Evolutionary conservation across 805 yeast genomes (phyloP).

Genomic region (Candida awuae): DNA sequence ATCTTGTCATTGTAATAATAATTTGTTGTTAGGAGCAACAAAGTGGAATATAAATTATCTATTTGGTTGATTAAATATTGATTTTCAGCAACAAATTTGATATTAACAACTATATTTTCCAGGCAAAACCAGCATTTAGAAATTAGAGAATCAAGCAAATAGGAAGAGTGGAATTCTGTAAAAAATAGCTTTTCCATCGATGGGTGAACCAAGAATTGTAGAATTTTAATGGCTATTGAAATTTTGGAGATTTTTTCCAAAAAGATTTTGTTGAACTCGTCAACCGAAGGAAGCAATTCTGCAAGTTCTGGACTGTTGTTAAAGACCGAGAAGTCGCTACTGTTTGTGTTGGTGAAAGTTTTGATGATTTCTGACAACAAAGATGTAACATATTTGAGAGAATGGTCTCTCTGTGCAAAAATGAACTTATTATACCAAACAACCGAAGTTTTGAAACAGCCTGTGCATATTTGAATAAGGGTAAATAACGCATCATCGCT

Average conservation of each 20-base stretch:
- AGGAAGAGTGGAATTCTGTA: conserved; percentile 16
- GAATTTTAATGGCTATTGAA: conserved; percentile 21
- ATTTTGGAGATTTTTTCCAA: conserved; percentile 19
- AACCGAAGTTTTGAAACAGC: conserved; percentile 17
- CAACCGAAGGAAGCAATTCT: background rate
- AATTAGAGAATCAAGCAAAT: conserved; percentile 20
- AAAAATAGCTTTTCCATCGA: conserved; percentile 16
- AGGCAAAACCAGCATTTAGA: conserved; percentile 28
- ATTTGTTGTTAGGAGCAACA: conserved; percentile 18
- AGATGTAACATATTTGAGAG: conserved; percentile 18
- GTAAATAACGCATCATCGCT: conserved; percentile 19
- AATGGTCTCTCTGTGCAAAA: conserved; percentile 16
- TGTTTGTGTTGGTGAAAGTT: conserved; percentile 21
- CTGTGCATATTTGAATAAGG: conserved; percentile 17
- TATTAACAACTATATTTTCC: conserved; percentile 24
- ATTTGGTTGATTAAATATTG: conserved; percentile 12
- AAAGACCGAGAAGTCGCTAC: background rate
- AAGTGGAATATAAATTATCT: conserved; percentile 24
- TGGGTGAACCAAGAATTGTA: conserved; percentile 22
- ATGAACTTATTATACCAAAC: conserved; percentile 20
- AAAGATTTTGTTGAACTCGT: background rate
- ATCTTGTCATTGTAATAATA: conserved; percentile 16
- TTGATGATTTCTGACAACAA: conserved; percentile 19
- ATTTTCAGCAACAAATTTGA: conserved; percentile 15
- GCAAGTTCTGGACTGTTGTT: background rate